phyloP scores from a whole-genome alignment of 2,329 filamentous ascomycete genomes.

The Neofusicoccum laricinum region DNA sequence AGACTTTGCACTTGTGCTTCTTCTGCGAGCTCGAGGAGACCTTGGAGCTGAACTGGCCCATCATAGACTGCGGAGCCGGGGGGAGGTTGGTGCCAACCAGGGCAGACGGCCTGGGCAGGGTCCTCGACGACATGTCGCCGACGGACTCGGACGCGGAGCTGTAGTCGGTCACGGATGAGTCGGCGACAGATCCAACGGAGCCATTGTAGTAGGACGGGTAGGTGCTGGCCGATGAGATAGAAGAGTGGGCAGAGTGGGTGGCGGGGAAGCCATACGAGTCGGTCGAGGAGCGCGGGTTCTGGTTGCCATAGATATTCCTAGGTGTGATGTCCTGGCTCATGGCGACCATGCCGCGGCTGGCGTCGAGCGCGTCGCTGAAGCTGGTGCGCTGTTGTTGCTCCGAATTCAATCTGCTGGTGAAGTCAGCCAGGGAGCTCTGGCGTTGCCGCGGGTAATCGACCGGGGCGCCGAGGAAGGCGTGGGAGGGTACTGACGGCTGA shows the following conservation, averaged over 20 bases:
- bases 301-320: constrained; percentile 78
- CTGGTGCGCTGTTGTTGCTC: constrained; percentile 61
- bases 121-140: constrained; percentile 74
- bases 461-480: constrained; percentile 48
- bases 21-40: constrained; percentile 94
- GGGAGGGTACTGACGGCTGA: constrained; percentile 73
- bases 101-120: constrained; percentile 75
- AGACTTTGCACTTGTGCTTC: constrained; percentile 99
- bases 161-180: constrained; percentile 86
- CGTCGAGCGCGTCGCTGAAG: constrained; percentile 87
- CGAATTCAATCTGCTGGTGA: constrained; percentile 56
- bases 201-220: constrained; percentile 83
- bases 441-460: constrained; percentile 47
- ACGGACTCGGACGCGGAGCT: constrained; percentile 86
- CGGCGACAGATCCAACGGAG: constrained; percentile 72
- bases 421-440: constrained; percentile 64
- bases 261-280: constrained; percentile 92
- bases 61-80: constrained; percentile 92
- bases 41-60: constrained; percentile 97
- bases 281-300: constrained; percentile 63
- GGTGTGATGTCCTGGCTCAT: constrained; percentile 92
- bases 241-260: constrained; percentile 80
- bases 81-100: constrained; percentile 63
- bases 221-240: constrained; percentile 77
- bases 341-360: constrained; percentile 89